Percentiles rank a stretch among this genome's conserved stretches.
Evolutionary conservation across 2,329 filamentous ascomycete species (phyloP).

Genomic region (Aspergillus aculeatinus): DNA sequence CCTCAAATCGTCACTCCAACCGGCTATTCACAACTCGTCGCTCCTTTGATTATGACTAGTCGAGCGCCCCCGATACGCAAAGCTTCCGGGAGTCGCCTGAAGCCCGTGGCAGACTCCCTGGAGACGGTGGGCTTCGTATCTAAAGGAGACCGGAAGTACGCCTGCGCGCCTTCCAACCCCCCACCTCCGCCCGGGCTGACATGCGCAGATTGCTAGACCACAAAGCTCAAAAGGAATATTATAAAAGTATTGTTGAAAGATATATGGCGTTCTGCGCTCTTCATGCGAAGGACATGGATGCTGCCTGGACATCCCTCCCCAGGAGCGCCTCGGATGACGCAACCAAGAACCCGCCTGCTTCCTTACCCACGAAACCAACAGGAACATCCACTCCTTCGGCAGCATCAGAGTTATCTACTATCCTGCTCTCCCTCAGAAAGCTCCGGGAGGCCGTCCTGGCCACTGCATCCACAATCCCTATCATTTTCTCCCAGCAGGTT

Average conservation of each 20-base stretch:
- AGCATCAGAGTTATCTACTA: conserved; percentile 66
- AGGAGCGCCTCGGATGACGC: conserved; percentile 39
- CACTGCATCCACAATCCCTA: conserved; percentile 65
- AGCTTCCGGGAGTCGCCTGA: conserved; percentile 53
- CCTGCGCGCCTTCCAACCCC: conserved; percentile 1
- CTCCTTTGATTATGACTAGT: conserved; percentile 20
- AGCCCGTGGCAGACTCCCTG: conserved; percentile 73
- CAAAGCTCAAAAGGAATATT: conserved; percentile 81
- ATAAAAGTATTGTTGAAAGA: conserved; percentile 79
- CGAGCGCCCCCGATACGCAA: conserved; percentile 17
- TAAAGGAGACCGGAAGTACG: conserved; percentile 82
- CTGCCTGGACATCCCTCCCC: conserved; percentile 68
- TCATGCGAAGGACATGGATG: conserved; percentile 69
- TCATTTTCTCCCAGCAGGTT: conserved; percentile 80
- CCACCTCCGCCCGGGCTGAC: conserved; percentile 10
- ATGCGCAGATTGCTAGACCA: conserved; percentile 64
- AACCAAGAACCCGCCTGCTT: conserved; percentile 41
- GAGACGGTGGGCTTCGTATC: conserved; percentile 82
- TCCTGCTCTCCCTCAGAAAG: conserved; percentile 84
- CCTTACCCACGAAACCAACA: conserved; percentile 23
- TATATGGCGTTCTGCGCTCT: conserved; percentile 88
- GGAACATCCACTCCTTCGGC: conserved; percentile 39
- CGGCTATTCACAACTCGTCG: not conserved
- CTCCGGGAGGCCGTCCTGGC: conserved; percentile 84
- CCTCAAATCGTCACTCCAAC: not conserved